Evolutionary conservation across 331 rosid species (phyloP).

Genomic region (Arachis monticola): DNA sequence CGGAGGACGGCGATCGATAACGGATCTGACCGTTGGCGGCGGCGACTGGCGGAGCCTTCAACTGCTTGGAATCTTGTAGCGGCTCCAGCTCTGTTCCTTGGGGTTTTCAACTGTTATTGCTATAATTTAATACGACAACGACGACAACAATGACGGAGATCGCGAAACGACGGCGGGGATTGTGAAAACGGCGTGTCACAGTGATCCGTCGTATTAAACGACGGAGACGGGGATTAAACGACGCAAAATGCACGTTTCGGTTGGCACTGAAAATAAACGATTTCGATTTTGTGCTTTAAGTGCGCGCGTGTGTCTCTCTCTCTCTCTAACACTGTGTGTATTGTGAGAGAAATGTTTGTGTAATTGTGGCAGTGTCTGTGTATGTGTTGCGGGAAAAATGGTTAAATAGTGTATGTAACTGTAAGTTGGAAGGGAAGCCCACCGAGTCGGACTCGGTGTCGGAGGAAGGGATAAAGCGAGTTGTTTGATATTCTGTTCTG

Average conservation of each 20-base stretch:
- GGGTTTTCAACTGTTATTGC: slow-evolving; percentile 28
- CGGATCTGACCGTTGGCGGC: slow-evolving; percentile 96
- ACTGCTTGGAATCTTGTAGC: slow-evolving; percentile 63
- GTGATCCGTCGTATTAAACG: slow-evolving; percentile 17
- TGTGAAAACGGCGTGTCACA: slow-evolving; percentile 14
- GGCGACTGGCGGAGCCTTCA: slow-evolving; percentile 63
- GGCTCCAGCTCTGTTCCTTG: slow-evolving; percentile 72
- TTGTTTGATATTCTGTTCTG: background rate
- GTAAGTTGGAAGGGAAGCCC: slow-evolving; percentile 36
- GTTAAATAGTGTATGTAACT: slow-evolving; percentile 38
- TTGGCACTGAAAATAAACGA: slow-evolving; percentile 2
- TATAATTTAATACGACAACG: background rate
- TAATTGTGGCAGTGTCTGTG: slow-evolving; percentile 32
- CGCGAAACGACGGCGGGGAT: slow-evolving; percentile 11
- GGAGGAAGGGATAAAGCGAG: slow-evolving; percentile 28
- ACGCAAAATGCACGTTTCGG: slow-evolving; percentile 26
- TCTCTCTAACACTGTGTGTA: background rate
- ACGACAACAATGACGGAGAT: slow-evolving; percentile 14
- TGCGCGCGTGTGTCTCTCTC: background rate
- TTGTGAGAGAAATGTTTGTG: slow-evolving; percentile 34
- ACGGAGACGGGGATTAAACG: background rate
- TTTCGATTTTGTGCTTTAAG: background rate
- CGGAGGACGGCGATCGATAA: slow-evolving; percentile 90
- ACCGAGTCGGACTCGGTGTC: slow-evolving; percentile 45
- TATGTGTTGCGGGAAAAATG: slow-evolving; percentile 42